Percentiles rank a stretch among this genome's conserved stretches.
Conservation (phyloP, 305 asterid genomes). For the Nicotiana rustica region DNA sequence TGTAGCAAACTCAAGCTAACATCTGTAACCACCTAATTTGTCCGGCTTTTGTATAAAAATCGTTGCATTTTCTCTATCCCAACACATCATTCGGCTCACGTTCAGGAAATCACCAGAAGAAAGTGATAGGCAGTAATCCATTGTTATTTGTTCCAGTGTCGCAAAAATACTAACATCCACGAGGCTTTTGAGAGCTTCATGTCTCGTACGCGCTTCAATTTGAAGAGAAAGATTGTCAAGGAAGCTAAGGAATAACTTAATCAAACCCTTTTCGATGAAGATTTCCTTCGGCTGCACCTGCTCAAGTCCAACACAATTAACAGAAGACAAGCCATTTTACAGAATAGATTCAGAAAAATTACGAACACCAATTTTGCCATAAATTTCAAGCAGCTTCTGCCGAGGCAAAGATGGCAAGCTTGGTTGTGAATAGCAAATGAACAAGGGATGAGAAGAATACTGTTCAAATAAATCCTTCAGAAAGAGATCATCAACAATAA, state of each 20-base stretch:
- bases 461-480: conserved; percentile 44
- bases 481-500: conserved; percentile 49
- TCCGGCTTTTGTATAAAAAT: conserved; percentile 39
- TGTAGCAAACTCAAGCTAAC: conserved; percentile 45
- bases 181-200: conserved; percentile 36
- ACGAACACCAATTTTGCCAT: conserved; percentile 40
- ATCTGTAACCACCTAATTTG: conserved; percentile 40
- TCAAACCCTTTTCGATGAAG: conserved; percentile 37
- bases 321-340: conserved; percentile 31
- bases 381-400: conserved; percentile 43
- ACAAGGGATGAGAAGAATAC: conserved; percentile 39
- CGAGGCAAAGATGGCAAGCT: conserved; percentile 42
- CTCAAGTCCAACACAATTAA: conserved; percentile 37
- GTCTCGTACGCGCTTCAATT: conserved; percentile 45
- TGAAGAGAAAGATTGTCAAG: conserved; percentile 41
- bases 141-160: conserved; percentile 36
- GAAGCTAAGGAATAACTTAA: conserved; percentile 47
- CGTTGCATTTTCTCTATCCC: conserved; percentile 45
- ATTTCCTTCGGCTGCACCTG: conserved; percentile 34
- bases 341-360: conserved; percentile 42
- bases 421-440: conserved; percentile 49
- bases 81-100: conserved; percentile 43
- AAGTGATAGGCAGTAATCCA: conserved; percentile 42
- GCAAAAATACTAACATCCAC: conserved; percentile 31
- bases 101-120: conserved; percentile 42